Base-by-base conservation (phyloP, 208 protist species). In the Leishmania amazonensis region DNA sequence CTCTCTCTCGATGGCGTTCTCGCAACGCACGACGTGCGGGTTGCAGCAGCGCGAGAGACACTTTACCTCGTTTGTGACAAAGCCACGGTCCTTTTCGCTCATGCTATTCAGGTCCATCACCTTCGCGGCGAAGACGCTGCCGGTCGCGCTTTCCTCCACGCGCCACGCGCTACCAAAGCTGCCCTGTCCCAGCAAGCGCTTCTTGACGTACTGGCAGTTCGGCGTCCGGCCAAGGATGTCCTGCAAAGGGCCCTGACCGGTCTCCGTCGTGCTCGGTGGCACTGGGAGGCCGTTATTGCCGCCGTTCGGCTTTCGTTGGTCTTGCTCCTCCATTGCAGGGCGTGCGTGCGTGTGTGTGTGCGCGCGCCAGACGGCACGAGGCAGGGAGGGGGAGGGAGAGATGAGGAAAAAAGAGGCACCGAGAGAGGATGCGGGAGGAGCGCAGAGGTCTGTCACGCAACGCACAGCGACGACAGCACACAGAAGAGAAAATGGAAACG, bases 51-150 rank as follows among this genome's bases (percentile, higher is more conserved):
- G 87, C n/a, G 93, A 94, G 51, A 99, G 95, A 67, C 98, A 92
- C 81, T 96, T 94, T 51, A 98, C 95, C 84, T 99, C 97, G 80
- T 99, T 99, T 60, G 92, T 96, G 15, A 97, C 96, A 79, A 98
- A 98, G 38, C 91, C 91, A 40, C 94, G 87, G 72, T 99, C 97
- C 85, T 97, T 97, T 40, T 87, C 83, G 42, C 82, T 91, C 96
- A 98, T 98, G 67, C 84, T 94, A 71, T 93, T 92, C 9, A 97
- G 85, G 81, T 97, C 91, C 83, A 98, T 98, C 78, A 98, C 92
- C 88, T 98, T 98, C 0, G 97, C 92, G 1, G 98, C 97, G 78
- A 90, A 89, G 71, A 93, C 84, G 28, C 76, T 76, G 19, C 88
- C 93, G 15, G 96, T 96, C 35, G 79, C 81, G 76, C 82, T 92